Evolutionary conservation across 768 basidiomycete species (phyloP), one percentile per base, ranked within the genome.

Genomic region (Panaeolus cyanescens): DNA sequence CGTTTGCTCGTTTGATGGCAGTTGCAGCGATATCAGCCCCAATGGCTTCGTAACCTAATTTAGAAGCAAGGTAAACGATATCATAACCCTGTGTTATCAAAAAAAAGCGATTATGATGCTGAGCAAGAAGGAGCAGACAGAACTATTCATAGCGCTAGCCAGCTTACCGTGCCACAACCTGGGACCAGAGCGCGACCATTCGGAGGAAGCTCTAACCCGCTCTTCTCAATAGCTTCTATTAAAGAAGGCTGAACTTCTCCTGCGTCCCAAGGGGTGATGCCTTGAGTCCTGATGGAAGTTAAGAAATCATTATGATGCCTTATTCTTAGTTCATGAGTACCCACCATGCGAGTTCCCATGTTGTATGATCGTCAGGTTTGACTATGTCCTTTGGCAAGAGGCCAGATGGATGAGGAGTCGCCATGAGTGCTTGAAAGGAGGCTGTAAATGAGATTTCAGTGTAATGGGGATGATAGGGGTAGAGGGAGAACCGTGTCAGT

Each of bases 201-300:
- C 1, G 60, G 75, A 4, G 87, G 83, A 42, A 84, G 75, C 0
- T 77, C 70, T 15, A 86, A 65, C 31, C 75, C 71, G 15, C 75
- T 74, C 1, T 80, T 79, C 53, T 82, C 74, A 25, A 90, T 67
- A 1, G 87, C 70, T 54, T 86, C 83, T 25, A 69, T 72, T 58
- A 90, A 73, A 1, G 87, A 79, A 5, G 84, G 87, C 64, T 90
- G 88, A 3, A 77, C 66, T 5, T 75, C 70, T 2, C 86, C 83
- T 5, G 69, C 68, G 64, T 90, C 89, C 89, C 90, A 91, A 1
- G 90, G 89, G 0, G 86, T 89, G 1, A 84, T 58, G 0, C 45
- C 45, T 15, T 50, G 22, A 13, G 22, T 28, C 45, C 45, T 50
- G 17, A n/a, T n/a, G n/a, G n/a, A n/a, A n/a, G n/a, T n/a, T n/a